Base-by-base conservation (phyloP, 2,329 filamentous ascomycete species). In the Trichoderma koningiopsis region DNA sequence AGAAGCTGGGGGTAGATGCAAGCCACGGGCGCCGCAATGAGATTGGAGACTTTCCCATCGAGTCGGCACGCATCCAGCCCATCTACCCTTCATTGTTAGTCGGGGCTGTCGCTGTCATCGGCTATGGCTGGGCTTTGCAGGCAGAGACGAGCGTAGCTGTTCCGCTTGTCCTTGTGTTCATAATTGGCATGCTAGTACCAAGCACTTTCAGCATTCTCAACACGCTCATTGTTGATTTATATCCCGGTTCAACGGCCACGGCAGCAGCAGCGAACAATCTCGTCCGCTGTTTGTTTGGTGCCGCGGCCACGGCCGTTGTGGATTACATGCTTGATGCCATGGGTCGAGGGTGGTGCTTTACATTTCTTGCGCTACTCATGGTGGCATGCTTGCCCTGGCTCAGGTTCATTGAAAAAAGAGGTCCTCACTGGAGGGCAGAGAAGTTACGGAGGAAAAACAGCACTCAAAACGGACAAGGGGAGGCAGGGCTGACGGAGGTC, bases 231-330 rank as follows among this genome's bases (percentile, higher is more conserved):
- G 85, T 91, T 1, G 89, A 92, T 71, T 77, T 91, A 2, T 87
- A 89, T 71, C 88, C 88, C 0, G 79, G 85, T 29, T 84, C 85
- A 1, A 88, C 88, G 0, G 87, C 88, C 0, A 90, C 88, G 0
- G 87, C 87, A 0, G 88, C 88, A 1, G 88, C 89, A 0, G 86
- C 88, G 0, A 89, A 89, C 71, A 91, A 91, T 71, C 78, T 92
- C 4, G 83, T 87, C 5, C 80, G 89, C n/a, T 91, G 89, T 74
- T 77, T 88, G 22, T 78, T 88, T 53, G 88, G 87, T 29, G 89
- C 89, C 0, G 84, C 80, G 1, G 85, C 84, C 3, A 88, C 87
- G 27, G 87, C 86, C 0, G 81, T 88, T 10, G 86, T 91, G 49
- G 83, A 88, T 63, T 79, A 83, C 63, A 87, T 91, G 82, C 83